These are phyloP conservation scores for Wallacemonas rigidus DNA, from an alignment of 208 protist species.

Conservation along the genomic window DNA sequence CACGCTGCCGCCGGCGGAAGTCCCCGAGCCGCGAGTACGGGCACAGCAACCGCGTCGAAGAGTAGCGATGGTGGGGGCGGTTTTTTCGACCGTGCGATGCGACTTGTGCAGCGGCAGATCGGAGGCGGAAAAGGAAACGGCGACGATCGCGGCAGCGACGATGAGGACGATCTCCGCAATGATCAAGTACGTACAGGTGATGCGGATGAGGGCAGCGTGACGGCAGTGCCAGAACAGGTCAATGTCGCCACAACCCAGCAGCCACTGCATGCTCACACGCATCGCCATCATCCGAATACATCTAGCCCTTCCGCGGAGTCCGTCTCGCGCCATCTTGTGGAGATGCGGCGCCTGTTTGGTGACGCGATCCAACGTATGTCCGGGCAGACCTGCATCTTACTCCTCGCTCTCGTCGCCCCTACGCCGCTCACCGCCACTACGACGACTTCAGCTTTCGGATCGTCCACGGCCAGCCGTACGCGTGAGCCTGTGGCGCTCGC, in stretches of 20 bases:
- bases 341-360: slow-evolving; percentile 33
- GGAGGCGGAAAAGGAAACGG: not conserved
- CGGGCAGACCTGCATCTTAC: slow-evolving; percentile 37
- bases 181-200: not conserved
- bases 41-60: too few species aligned
- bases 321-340: slow-evolving; percentile 18
- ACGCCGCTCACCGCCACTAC: slow-evolving; percentile 9
- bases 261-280: too few species aligned
- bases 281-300: too few species aligned
- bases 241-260: not conserved
- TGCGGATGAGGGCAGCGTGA: not conserved
- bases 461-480: not conserved
- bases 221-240: not conserved
- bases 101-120: not conserved
- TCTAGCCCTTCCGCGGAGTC: slow-evolving; percentile 7
- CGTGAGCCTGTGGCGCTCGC: not conserved
- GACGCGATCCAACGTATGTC: slow-evolving; percentile 37
- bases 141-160: not conserved
- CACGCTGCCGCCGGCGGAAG: too few species aligned
- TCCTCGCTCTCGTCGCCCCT: slow-evolving; percentile 40
- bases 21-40: too few species aligned
- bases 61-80: not conserved
- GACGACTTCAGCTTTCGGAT: too few species aligned
- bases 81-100: slow-evolving; percentile 5
- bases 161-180: not conserved